Base-by-base conservation (phyloP, 495 filamentous ascomycete species). In the Friedmanniomyces simplex region DNA sequence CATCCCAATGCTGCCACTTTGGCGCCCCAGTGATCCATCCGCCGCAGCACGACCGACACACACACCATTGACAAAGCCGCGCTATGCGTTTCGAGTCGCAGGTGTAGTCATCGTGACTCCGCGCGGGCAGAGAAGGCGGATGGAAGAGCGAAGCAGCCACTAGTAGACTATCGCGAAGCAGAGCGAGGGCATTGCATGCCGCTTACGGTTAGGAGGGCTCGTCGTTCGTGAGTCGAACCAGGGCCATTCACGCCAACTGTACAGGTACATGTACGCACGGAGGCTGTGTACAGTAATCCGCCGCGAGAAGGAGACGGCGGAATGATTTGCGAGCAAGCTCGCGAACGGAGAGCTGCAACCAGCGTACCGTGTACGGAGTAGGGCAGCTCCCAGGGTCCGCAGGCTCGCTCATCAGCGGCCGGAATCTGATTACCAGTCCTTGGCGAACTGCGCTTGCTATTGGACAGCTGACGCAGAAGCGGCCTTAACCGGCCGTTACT, bases 251-350 rank as follows among this genome's bases (percentile, higher is more conserved):
- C 39, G 28, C 28, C 28, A 32, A 32, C 4, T 3, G 28, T 3
- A 32, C 28, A 10, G 28, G 20, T 28, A 49, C 12, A 24, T 49
- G 46, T 16, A 26, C 8, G 21, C 25, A 21, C 20, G 46, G 21
- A 16, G 46, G 46, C 46, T 49, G 46, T 49, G 46, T 49, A 49
- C 46, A 49, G 46, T 49, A 49, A 49, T 49, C 46, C 3, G 20
- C 25, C 21, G 39, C 39, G 18, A 43, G 14, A 43, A 6, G 2
- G 5, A 16, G 4, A 20, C 39, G 46, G 25, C 20, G 21, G 41
- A 13, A 2, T 28, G 46, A 49, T 49, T 49, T 49, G 46, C 46
- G 46, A 49, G 46, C 46, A 24, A 43, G 5, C 5, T n/a, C 14
- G 28, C 28, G 28, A 32, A 4, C 4, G 39, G 39, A 5, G 28